phyloP scores from a whole-genome alignment of 176 grass and related monocot species.

The Ananas comosus region DNA sequence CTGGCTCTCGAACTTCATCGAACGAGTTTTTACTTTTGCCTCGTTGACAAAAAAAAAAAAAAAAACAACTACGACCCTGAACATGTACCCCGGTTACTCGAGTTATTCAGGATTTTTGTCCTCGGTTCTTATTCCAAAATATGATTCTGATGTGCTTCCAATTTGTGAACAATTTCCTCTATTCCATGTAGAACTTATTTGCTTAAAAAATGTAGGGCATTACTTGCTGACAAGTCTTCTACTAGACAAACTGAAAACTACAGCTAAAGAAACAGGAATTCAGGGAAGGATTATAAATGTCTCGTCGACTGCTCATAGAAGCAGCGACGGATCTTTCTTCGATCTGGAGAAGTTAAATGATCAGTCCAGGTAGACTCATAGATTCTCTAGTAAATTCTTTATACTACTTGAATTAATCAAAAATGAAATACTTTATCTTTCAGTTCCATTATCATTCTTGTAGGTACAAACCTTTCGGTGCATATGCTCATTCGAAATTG shows the following conservation, averaged over 20 bases:
- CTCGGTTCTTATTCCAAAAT: no score
- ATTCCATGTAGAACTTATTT: neutral
- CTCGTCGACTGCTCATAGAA: slow-evolving; percentile 46
- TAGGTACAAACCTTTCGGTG: slow-evolving; percentile 45
- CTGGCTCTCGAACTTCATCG: no score
- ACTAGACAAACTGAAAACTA: slow-evolving; percentile 82
- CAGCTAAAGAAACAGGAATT: slow-evolving; percentile 47
- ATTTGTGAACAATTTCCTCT: no score
- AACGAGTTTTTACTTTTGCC: no score
- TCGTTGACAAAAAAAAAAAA: no score
- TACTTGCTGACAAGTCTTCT: slow-evolving; percentile 75
- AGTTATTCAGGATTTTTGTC: no score
- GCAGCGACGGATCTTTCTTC: slow-evolving; percentile 44
- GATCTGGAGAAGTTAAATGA: slow-evolving; percentile 57
- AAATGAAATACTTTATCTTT: neutral
- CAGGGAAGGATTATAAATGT: slow-evolving; percentile 77
- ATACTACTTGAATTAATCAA: neutral
- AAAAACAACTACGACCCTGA: no score
- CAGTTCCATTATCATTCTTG: neutral
- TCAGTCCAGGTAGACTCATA: slow-evolving; percentile 29
- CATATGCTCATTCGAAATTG: slow-evolving; percentile 66
- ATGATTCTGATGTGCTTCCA: no score
- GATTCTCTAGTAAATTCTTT: slow-evolving; percentile 3
- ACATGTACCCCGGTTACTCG: no score
- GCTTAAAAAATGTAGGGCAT: slow-evolving; percentile 42